Conservation (phyloP, 1,284 basidiomycete species). For the Clitocybe nebularis region DNA sequence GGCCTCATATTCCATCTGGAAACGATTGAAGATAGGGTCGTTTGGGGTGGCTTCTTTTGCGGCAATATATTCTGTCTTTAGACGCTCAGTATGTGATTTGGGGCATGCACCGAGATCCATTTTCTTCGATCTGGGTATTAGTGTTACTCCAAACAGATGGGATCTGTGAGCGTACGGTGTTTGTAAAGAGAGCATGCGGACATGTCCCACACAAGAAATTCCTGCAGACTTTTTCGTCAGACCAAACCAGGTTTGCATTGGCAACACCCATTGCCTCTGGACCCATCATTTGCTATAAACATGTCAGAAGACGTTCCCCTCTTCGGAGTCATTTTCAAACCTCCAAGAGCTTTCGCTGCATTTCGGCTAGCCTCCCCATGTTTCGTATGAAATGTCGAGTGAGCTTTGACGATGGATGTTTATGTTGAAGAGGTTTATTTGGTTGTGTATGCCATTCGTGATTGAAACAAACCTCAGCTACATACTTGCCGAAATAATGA, state of each 20-base stretch:
- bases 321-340: conserved; percentile 35
- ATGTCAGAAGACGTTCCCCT: conserved; percentile 12
- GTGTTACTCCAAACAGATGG: conserved; percentile 1
- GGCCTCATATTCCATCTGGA: conserved; percentile 93
- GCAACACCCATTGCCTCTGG: conserved; percentile 96
- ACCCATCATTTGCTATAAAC: conserved; percentile 95
- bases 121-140: conserved; percentile 62
- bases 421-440: conserved; percentile 1
- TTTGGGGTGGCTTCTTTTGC: conserved; percentile 71
- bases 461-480: background rate
- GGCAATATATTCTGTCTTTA: conserved; percentile 88
- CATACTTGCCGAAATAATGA: background rate
- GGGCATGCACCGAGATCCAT: conserved; percentile 99
- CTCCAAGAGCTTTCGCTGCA: conserved; percentile 92
- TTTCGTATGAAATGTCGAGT: conserved; percentile 5
- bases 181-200: conserved; percentile 96
- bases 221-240: conserved; percentile 97
- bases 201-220: conserved; percentile 98
- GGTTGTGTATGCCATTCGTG: background rate
- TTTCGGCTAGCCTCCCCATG: conserved; percentile 84
- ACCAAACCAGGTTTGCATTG: conserved; percentile 91
- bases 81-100: conserved; percentile 91
- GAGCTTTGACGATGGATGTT: conserved; percentile 8
- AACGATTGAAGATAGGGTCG: conserved; percentile 77
- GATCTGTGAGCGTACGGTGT: conserved; percentile 85